Conservation (phyloP, 2,329 filamentous ascomycete genomes). For the Rhinocladiella similis region DNA sequence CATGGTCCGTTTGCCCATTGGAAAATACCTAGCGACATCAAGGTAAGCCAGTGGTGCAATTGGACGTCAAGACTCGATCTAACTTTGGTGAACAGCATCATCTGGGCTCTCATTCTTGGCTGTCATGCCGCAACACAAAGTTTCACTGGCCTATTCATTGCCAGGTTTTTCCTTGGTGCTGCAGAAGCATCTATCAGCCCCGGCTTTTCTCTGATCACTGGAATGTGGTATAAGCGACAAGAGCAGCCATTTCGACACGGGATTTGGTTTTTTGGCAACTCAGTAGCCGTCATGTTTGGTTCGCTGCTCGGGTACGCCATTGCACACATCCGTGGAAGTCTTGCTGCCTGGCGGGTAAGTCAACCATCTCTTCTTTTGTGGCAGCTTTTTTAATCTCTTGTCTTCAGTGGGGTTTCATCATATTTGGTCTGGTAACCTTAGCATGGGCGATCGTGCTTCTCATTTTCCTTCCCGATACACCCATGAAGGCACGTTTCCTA, state of each 20-base stretch:
- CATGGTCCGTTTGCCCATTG: slow-evolving; percentile 39
- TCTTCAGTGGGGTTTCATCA: slow-evolving; percentile 25
- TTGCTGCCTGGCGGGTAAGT: slow-evolving; percentile 31
- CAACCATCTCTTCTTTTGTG: too few relatives aligned
- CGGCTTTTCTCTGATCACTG: slow-evolving; percentile 37
- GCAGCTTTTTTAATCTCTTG: too few relatives aligned
- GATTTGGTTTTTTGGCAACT: slow-evolving; percentile 37
- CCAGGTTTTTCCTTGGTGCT: slow-evolving; percentile 45
- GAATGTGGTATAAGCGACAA: slow-evolving; percentile 41
- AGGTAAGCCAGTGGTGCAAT: slow-evolving; percentile 13
- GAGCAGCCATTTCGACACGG: slow-evolving; percentile 37
- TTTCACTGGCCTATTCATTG: slow-evolving; percentile 40
- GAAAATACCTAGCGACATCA: slow-evolving; percentile 36
- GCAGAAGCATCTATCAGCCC: slow-evolving; percentile 41
- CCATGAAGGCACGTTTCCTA: slow-evolving; percentile 29
- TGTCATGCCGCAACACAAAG: slow-evolving; percentile 34
- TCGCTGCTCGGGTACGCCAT: slow-evolving; percentile 32
- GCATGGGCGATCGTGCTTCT: slow-evolving; percentile 30
- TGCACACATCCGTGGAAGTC: slow-evolving; percentile 27
- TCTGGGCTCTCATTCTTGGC: too few relatives aligned
- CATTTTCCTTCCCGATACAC: slow-evolving; percentile 30
- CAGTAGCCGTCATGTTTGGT: slow-evolving; percentile 31
- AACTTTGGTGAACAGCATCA: too few relatives aligned
- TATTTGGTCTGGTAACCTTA: slow-evolving; percentile 32
- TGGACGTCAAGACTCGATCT: slow-evolving; percentile 29